Evolutionary conservation across 768 basidiomycete species (phyloP).

Genomic region (Hysterangium stoloniferum): DNA sequence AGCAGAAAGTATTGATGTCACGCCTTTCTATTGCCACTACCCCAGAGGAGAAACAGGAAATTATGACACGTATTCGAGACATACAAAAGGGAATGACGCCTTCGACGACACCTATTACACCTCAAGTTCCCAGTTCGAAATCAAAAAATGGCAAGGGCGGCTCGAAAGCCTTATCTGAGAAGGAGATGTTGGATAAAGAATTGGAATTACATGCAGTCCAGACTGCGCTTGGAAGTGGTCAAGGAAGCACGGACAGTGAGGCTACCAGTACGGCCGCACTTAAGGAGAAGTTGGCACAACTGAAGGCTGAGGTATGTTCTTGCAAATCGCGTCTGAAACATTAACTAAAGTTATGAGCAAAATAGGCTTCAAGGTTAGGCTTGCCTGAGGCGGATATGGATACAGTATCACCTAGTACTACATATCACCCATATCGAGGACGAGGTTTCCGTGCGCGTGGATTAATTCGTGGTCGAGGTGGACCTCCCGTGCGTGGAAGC

Average conservation of each 20-base stretch:
- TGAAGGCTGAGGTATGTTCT: constrained; percentile 65
- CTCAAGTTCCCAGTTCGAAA: constrained; percentile 23
- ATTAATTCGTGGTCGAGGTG: constrained; percentile 63
- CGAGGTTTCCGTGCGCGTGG: constrained; percentile 60
- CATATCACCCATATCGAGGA: constrained; percentile 44
- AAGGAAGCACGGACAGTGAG: constrained; percentile 36
- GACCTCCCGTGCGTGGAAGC: constrained; percentile 54
- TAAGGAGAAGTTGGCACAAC: constrained; percentile 64
- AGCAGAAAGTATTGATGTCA: constrained; percentile 82
- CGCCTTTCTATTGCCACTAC: constrained; percentile 52
- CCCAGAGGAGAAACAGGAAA: constrained; percentile 65
- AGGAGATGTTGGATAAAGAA: constrained; percentile 71
- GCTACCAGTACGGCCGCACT: constrained; percentile 52
- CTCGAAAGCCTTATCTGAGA: constrained; percentile 20
- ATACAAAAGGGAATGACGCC: constrained; percentile 74
- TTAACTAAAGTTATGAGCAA: not conserved
- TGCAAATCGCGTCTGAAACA: not conserved
- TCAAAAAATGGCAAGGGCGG: constrained; percentile 8
- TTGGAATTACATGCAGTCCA: constrained; percentile 56
- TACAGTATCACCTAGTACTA: constrained; percentile 27
- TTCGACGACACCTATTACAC: constrained; percentile 23
- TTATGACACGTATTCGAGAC: constrained; percentile 69
- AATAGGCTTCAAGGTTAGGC: constrained; percentile 68
- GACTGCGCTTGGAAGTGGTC: constrained; percentile 18
- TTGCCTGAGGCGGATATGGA: constrained; percentile 38